Conservation (phyloP, 768 basidiomycete species). For the Cantharellus cinnabarinus region DNA sequence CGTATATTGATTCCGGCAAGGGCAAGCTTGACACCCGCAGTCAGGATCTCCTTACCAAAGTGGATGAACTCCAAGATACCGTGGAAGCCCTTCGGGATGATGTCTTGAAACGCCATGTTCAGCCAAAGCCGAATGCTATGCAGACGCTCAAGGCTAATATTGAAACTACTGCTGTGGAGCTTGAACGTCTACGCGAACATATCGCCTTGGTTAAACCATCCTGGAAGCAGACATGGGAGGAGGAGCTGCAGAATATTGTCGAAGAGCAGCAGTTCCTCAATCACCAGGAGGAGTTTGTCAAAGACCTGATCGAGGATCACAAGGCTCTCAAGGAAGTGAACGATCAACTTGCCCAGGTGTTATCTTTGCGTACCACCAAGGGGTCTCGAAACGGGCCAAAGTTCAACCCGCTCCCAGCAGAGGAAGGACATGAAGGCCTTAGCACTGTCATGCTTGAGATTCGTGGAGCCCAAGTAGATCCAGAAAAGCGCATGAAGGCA, state of each 20-base stretch:
- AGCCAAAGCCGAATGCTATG: conserved; percentile 56
- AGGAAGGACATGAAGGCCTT: conserved; percentile 46
- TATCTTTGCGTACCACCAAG: conserved; percentile 37
- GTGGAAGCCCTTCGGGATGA: conserved; percentile 82
- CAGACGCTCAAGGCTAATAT: conserved; percentile 56
- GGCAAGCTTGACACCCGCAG: conserved; percentile 73
- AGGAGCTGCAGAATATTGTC: conserved; percentile 87
- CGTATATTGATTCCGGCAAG: conserved; percentile 82
- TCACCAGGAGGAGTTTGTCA: conserved; percentile 80
- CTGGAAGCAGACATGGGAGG: conserved; percentile 99
- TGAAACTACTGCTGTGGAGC: conserved; percentile 38
- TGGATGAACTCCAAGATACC: conserved; percentile 82
- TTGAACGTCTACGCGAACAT: conserved; percentile 62
- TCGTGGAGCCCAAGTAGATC: conserved; percentile 59
- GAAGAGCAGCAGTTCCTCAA: conserved; percentile 90
- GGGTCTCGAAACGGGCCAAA: conserved; percentile 18
- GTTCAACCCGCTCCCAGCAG: conserved; percentile 41
- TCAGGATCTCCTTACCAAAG: conserved; percentile 75
- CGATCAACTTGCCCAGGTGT: conserved; percentile 79
- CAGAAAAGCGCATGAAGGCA: conserved; percentile 69
- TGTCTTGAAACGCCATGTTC: conserved; percentile 71
- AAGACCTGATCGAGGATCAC: conserved; percentile 78
- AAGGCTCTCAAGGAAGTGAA: conserved; percentile 77
- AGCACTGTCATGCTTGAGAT: conserved; percentile 83
- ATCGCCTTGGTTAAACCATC: conserved; percentile 80